Percentiles rank a stretch among this genome's conserved stretches.
These are phyloP conservation scores for Trichoderma reesei DNA, from an alignment of 495 filamentous ascomycete species.

Conservation along the genomic window DNA sequence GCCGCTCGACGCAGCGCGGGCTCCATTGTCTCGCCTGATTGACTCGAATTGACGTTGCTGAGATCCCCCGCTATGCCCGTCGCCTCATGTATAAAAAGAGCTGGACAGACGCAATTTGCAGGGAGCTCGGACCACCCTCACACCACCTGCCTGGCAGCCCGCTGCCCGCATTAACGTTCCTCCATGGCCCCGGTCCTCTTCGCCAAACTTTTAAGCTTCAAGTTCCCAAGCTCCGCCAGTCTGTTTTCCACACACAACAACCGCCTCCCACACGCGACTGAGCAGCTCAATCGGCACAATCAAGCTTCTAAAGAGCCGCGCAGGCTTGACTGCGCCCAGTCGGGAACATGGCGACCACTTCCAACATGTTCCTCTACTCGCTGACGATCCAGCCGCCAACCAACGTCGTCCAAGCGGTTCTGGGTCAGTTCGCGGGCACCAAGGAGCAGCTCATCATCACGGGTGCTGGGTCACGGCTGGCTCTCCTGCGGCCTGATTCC, in stretches of 20 bases:
- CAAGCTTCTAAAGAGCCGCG: constrained; percentile 23
- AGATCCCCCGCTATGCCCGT: background rate
- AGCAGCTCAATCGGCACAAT: constrained; percentile 3
- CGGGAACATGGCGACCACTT: constrained; percentile 83
- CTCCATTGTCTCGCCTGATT: constrained; percentile 9
- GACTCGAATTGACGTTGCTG: background rate
- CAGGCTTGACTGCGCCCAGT: constrained; percentile 41
- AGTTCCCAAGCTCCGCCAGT: background rate
- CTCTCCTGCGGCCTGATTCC: constrained; percentile 77
- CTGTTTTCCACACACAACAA: constrained; percentile 1
- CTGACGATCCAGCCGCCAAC: constrained; percentile 88
- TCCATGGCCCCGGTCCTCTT: constrained; percentile 7
- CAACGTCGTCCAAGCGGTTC: constrained; percentile 76
- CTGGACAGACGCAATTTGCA: background rate
- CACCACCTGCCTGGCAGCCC: background rate
- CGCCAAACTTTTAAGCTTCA: constrained; percentile 12
- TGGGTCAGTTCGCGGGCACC: constrained; percentile 88
- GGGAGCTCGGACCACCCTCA: constrained; percentile 7
- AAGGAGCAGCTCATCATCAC: constrained; percentile 96
- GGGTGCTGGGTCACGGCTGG: constrained; percentile 80
- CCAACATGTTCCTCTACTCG: constrained; percentile 95
- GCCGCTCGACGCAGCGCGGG: constrained; percentile 4
- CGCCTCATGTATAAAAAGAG: background rate
- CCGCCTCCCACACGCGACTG: constrained; percentile 6
- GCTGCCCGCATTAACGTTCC: constrained; percentile 4